A percentile compares a stretch with the other conserved stretches of the same genome.
These are phyloP conservation scores for Periconia sp. DNA, from an alignment of 2,329 filamentous ascomycete species.

Conservation along the genomic window DNA sequence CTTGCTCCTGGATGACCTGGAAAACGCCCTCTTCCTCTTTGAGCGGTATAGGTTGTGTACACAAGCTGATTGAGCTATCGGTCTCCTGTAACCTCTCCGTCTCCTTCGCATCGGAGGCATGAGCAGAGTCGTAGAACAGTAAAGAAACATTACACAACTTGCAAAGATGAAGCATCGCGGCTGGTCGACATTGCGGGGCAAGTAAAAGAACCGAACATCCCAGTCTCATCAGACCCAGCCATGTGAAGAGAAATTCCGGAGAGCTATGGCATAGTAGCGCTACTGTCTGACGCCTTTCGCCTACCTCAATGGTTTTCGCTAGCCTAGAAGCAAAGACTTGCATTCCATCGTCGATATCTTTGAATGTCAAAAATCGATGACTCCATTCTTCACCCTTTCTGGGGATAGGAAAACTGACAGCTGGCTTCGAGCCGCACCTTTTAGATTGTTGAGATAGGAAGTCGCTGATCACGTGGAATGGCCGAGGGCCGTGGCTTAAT, in stretches of 20 bases:
- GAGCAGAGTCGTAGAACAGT: slow-evolving; percentile 56
- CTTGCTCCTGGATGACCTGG: slow-evolving; percentile 19
- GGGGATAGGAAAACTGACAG: slow-evolving; percentile 58
- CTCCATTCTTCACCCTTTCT: slow-evolving; percentile 25
- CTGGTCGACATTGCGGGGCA: slow-evolving; percentile 56
- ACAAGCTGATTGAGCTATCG: slow-evolving; percentile 11
- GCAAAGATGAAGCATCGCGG: slow-evolving; percentile 62
- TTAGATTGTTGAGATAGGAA: slow-evolving; percentile 59
- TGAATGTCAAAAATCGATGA: slow-evolving; percentile 44
- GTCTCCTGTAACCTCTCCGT: slow-evolving; percentile 24
- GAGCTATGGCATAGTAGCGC: slow-evolving; percentile 65
- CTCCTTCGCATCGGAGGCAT: slow-evolving; percentile 39
- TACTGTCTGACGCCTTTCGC: slow-evolving; percentile 42
- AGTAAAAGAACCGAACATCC: slow-evolving; percentile 64
- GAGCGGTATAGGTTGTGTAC: slow-evolving; percentile 21
- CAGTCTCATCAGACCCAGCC: slow-evolving; percentile 64
- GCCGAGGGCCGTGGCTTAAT: slow-evolving; percentile 42
- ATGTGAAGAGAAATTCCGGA: slow-evolving; percentile 63
- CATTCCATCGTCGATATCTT: slow-evolving; percentile 42
- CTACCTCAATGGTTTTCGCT: slow-evolving; percentile 17
- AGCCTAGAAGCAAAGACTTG: slow-evolving; percentile 44
- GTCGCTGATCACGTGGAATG: slow-evolving; percentile 55
- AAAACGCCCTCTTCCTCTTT: slow-evolving; percentile 27
- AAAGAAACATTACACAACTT: slow-evolving; percentile 48
- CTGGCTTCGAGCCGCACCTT: slow-evolving; percentile 47